Base-by-base conservation (phyloP, 208 protist species). In the Acanthamoeba polyphaga region DNA sequence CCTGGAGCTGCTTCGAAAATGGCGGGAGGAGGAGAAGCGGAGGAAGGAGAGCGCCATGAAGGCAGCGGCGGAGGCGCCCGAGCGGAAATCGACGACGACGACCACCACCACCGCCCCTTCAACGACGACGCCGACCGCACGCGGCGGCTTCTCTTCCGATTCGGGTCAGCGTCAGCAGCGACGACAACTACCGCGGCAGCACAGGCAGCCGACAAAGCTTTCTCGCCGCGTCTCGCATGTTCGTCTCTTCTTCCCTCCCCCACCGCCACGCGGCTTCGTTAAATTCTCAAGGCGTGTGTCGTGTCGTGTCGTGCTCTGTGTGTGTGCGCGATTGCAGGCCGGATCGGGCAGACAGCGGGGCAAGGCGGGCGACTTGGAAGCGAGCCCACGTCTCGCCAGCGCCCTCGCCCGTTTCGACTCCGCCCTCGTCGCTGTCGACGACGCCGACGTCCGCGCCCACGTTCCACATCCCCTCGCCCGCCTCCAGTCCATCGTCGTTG, bases 1-100 rank as follows among this genome's bases (percentile, higher is more conserved):
- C 49, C 62, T 92, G 13, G 66, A 92, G 62, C 87, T 92, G 8
- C 49, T 92, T 6, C 60, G 87, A 12, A 70, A 92, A 76, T 92
- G 87, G 87, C 32, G 87, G 19, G 87, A 70, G 43, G 87, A 92
- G 66, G 87, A 92, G 62, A 92, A 92, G 87, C 32, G 32, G 62
- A 7, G 87, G 32, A 92, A 92, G 66, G 66, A 92, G 64, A 66
- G 24, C 60, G 60, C 60, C 60, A 60, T 5, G 34, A 38, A 85
- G 76, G 10, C 22, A 55, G 49, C 15, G 43, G 76, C 1, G 34
- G 49, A 85, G 22, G 76, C n/a, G 32, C 17, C 32, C 0, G 68
- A 76, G 68, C 22, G 34, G 46, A 85, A 58, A 29, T 22, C 22
- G 46, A 64, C 46, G 74, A 84, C 43, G 43, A 34, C 3, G 27